Percentiles rank a stretch among this genome's conserved stretches.
Conservation (phyloP, 2,329 filamentous ascomycete species). For the Colletotrichum sp. region DNA sequence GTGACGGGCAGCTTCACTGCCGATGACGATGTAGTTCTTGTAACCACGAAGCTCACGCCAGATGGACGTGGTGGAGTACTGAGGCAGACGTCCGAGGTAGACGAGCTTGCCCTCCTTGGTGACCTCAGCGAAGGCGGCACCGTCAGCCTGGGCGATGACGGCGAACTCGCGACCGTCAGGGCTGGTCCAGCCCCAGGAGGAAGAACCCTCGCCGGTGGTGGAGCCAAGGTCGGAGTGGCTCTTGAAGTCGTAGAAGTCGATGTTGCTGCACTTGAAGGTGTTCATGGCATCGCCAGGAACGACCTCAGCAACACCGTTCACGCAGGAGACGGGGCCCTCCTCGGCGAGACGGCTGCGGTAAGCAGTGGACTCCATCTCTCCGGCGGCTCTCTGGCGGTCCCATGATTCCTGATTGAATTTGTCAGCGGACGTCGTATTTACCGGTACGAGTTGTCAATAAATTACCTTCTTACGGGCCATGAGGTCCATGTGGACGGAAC, state of each 20-base stretch:
- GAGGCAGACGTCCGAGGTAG: conserved; percentile 44
- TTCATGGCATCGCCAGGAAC: conserved; percentile 21
- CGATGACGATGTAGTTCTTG: conserved; percentile 36
- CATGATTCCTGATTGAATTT: conserved; percentile 1
- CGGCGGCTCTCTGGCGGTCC: conserved; percentile 16
- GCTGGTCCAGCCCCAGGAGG: conserved; percentile 47
- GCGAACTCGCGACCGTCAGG: conserved; percentile 36
- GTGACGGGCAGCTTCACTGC: conserved; percentile 48
- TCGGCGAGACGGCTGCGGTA: conserved; percentile 15
- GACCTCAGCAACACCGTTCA: conserved; percentile 19
- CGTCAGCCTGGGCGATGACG: conserved; percentile 35
- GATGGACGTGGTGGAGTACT: conserved; percentile 29
- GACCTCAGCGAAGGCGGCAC: conserved; percentile 50
- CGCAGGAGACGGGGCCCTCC: conserved; percentile 20
- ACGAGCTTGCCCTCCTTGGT: conserved; percentile 43
- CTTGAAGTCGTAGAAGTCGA: conserved; percentile 54
- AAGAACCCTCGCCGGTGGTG: conserved; percentile 29
- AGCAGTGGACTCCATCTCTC: conserved; percentile 18
- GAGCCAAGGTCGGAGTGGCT: conserved; percentile 56
- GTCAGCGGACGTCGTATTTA: neutral
- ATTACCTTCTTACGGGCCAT: conserved; percentile 24
- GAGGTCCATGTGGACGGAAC: conserved; percentile 23
- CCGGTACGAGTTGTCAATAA: neutral
- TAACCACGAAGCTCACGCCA: conserved; percentile 40
- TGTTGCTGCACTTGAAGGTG: conserved; percentile 23